Evolutionary conservation across 208 protist genomes (phyloP).

Genomic region (Acanthamoeba triangularis): DNA sequence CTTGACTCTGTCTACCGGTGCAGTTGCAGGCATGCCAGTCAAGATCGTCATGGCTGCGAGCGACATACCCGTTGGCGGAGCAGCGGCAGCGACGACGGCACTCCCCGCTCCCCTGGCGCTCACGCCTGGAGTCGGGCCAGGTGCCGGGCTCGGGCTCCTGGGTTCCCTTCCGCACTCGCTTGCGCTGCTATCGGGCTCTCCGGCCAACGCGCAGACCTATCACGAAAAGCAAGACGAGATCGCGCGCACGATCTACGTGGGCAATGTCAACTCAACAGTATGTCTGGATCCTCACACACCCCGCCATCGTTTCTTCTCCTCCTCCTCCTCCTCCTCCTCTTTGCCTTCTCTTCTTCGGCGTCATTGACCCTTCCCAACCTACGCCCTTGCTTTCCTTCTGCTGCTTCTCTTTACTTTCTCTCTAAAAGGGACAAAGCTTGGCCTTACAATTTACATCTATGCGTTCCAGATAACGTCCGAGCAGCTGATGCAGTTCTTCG

Average conservation of each 20-base stretch:
- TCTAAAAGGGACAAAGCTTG: not conserved
- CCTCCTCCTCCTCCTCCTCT: too few species aligned
- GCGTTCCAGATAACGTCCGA: conserved; percentile 5
- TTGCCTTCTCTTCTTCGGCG: too few species aligned
- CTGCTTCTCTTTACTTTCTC: not conserved
- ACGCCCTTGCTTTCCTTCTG: not conserved
- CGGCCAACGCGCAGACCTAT: not conserved
- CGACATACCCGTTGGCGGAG: not conserved
- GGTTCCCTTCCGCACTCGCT: not conserved
- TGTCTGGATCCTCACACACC: not conserved
- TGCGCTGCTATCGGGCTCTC: not conserved
- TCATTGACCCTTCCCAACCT: too few species aligned
- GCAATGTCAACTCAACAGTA: conserved; percentile 53
- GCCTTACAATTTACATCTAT: not conserved
- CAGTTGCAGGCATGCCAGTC: conserved; percentile 20
- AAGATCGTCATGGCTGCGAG: conserved; percentile 30
- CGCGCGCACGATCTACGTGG: conserved; percentile 50
- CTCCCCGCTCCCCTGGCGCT: not conserved
- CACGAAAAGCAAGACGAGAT: conserved; percentile 53
- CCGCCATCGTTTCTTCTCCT: not conserved
- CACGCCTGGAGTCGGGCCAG: not conserved
- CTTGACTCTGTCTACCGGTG: not conserved
- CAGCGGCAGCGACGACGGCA: not conserved
- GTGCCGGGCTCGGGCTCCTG: not conserved
- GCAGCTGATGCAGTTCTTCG: conserved; percentile 59